phyloP scores from a whole-genome alignment of 306 rosid species.

The Arachis stenosperma region DNA sequence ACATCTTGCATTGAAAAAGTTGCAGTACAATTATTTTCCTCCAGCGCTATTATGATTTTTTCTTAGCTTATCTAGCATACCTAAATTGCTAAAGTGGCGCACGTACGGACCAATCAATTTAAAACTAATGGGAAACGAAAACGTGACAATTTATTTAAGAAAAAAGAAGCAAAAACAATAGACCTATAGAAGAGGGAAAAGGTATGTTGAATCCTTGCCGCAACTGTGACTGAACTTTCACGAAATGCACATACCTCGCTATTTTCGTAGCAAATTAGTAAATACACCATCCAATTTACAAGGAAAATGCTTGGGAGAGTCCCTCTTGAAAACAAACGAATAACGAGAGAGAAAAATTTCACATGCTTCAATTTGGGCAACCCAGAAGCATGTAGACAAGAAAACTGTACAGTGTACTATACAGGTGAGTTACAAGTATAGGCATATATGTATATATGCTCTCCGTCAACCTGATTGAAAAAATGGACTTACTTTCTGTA shows the following conservation, averaged over 20 bases:
- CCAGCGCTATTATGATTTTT: no score
- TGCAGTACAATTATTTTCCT: no score
- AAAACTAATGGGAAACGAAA: no score
- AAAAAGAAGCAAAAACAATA: background rate
- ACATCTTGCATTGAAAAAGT: no score
- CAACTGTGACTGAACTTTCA: conserved; percentile 15
- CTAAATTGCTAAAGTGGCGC: no score
- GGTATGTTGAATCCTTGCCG: background rate
- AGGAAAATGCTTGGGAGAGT: conserved; percentile 10
- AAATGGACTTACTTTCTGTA: conserved; percentile 33
- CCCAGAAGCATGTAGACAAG: conserved; percentile 43
- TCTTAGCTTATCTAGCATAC: no score
- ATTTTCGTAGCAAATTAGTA: conserved; percentile 38
- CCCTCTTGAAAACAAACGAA: conserved; percentile 50
- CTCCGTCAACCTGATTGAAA: conserved; percentile 26
- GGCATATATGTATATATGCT: conserved; percentile 24
- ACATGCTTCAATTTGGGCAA: conserved; percentile 45
- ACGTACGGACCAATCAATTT: no score
- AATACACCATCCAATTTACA: conserved; percentile 60
- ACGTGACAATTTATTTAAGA: no score
- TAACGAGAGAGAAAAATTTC: conserved; percentile 45
- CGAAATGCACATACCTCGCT: conserved; percentile 45
- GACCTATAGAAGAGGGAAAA: background rate
- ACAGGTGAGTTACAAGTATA: conserved; percentile 52
- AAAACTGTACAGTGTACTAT: conserved; percentile 80